Evolutionary conservation across 495 filamentous ascomycete genomes (phyloP).

Genomic region (Aspergillus cavernicola): DNA sequence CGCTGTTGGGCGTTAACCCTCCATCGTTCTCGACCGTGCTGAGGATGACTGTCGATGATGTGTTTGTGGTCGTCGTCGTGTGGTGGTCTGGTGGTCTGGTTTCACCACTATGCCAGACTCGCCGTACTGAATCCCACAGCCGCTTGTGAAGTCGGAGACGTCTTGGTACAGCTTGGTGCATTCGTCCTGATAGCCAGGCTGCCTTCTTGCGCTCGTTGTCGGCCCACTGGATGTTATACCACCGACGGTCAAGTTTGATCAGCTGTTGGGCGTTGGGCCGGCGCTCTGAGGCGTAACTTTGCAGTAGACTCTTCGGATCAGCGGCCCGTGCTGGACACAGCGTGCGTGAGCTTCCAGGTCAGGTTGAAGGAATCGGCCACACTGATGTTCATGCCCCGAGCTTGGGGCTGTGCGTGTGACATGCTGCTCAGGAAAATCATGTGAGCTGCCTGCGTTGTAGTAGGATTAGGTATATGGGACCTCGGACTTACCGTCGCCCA

Average conservation of each 20-base stretch:
- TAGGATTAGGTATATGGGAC: no score
- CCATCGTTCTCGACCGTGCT: no score
- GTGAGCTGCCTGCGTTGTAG: no score
- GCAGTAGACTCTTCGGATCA: background rate
- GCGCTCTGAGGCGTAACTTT: background rate
- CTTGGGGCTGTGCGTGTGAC: background rate
- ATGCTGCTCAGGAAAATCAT: background rate
- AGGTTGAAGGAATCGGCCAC: background rate
- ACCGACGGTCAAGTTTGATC: background rate
- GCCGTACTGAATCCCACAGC: no score
- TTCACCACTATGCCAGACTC: no score
- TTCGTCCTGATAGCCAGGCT: background rate
- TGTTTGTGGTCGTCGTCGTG: no score
- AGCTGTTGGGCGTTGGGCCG: background rate
- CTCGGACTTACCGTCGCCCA: no score
- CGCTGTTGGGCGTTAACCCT: no score
- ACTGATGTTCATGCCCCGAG: conserved; percentile 1
- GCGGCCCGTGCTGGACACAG: background rate
- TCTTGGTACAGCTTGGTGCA: background rate
- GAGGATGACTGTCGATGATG: no score
- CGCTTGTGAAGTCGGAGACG: no score
- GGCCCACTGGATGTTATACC: background rate
- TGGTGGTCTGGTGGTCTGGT: no score
- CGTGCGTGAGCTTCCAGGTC: background rate
- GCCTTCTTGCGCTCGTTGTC: background rate